Base-by-base conservation (phyloP, 192 early-diverging fungal species). In the Podila epicladia region DNA sequence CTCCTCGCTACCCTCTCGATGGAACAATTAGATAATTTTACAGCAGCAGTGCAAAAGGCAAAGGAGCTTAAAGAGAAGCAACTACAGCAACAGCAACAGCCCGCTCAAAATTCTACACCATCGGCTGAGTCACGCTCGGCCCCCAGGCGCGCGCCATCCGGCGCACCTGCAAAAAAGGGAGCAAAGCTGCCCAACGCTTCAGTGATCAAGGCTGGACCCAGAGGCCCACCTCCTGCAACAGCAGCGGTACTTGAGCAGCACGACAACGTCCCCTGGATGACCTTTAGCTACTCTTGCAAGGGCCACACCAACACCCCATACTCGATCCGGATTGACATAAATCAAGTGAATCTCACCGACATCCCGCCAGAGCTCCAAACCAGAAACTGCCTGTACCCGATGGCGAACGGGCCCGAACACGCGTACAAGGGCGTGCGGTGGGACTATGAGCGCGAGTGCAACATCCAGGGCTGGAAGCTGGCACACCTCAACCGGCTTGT, bases 371-470 rank as follows among this genome's bases (percentile, higher is more conserved):
- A 92, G 58, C 94, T 96, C 72, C 91, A 91, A 73, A 58, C 55
- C 9, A 87, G 84, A 35, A 97, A 96, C 73, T 96, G 94, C 72
- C 88, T 97, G 38, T 97, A 97, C 71, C 93, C 93, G 17, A 86
- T 92, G 19, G 96, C 96, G 8, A 89, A 93, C 79, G 89, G 92
- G 53, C 67, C 84, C 5, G 71, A 86, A 20, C 62, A 85, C 1
- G 60, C 82, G 12, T 95, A 97, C 72, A 83, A 89, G n/a, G 96
- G 96, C 19, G 92, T 94, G 72, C 89, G 96, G 20, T 95, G 93
- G 88, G 79, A 82, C 13, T 97, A 95, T 75, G 96, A 97, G 74
- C 94, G 89, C 3, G 91, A 93, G 58, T 96, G 95, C 72, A 97
- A 97, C 58, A 74, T 68, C n/a, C 84, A 96, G 17, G 95, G 94